phyloP scores from a whole-genome alignment of 1,139 yeast genomes.

The Pichia sp. region DNA sequence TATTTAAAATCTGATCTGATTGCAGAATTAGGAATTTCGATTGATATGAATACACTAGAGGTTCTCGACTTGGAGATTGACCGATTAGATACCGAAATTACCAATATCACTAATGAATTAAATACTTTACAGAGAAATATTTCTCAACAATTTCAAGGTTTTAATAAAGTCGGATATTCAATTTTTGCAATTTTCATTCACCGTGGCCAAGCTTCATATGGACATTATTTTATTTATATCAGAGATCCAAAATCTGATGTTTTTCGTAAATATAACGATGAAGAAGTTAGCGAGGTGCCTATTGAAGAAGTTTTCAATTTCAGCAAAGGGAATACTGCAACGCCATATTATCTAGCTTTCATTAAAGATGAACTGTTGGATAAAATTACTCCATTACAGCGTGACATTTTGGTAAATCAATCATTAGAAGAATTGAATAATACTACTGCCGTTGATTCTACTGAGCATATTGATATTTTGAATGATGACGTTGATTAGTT shows the following conservation, averaged over 20 bases:
- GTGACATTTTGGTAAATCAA: slow-evolving; percentile 31
- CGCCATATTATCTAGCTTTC: slow-evolving; percentile 87
- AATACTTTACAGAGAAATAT: slow-evolving; percentile 41
- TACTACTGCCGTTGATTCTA: background rate
- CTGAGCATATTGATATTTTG: background rate
- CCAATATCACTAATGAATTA: slow-evolving; percentile 35
- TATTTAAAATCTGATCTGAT: slow-evolving; percentile 42
- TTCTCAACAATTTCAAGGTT: slow-evolving; percentile 51
- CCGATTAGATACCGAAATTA: slow-evolving; percentile 36
- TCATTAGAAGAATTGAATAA: slow-evolving; percentile 3
- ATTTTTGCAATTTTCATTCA: slow-evolving; percentile 91
- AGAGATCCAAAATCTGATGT: slow-evolving; percentile 61
- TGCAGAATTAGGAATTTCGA: slow-evolving; percentile 27
- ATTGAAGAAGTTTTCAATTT: slow-evolving; percentile 72
- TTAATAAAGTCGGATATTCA: slow-evolving; percentile 64
- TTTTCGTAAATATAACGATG: slow-evolving; percentile 90
- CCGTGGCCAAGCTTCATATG: slow-evolving; percentile 92
- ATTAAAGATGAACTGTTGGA: slow-evolving; percentile 57
- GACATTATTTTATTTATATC: slow-evolving; percentile 95
- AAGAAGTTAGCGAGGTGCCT: slow-evolving; percentile 74
- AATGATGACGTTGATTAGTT: slow-evolving; percentile 13
- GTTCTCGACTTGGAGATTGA: slow-evolving; percentile 33
- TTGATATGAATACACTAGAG: slow-evolving; percentile 29
- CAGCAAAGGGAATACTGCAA: slow-evolving; percentile 70
- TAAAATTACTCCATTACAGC: slow-evolving; percentile 63